These are phyloP conservation scores for Moniliella sp. DNA, from an alignment of 1,284 basidiomycete species.

Conservation along the genomic window DNA sequence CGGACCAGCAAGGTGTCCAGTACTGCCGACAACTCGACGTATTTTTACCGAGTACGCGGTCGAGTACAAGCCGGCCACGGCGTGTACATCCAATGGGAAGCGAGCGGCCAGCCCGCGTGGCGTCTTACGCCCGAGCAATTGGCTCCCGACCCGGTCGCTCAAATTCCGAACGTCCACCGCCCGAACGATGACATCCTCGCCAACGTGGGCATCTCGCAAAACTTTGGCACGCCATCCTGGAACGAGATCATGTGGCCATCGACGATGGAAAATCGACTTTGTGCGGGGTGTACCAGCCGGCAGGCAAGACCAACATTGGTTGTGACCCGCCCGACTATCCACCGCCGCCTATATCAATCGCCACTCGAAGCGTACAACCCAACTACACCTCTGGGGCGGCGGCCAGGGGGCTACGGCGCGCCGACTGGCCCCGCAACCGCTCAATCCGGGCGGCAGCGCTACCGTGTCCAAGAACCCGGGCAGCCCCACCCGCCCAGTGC, in stretches of 20 bases:
- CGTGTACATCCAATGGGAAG: too few relatives aligned
- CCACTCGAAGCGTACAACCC: conserved; percentile 23
- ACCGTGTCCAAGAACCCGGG: conserved; percentile 3
- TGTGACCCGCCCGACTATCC: conserved; percentile 35
- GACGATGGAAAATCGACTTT: conserved; percentile 13
- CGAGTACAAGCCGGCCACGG: too few relatives aligned
- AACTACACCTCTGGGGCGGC: conserved; percentile 21
- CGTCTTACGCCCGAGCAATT: too few relatives aligned
- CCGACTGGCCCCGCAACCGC: conserved; percentile 9
- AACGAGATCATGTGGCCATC: conserved; percentile 9
- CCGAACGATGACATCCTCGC: too few relatives aligned
- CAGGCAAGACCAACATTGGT: conserved; percentile 12
- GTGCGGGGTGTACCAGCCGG: not conserved
- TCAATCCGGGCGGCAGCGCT: conserved; percentile 9
- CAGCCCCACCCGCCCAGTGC: conserved; percentile 2
- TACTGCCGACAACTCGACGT: conserved; percentile 3
- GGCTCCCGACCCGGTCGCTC: too few relatives aligned
- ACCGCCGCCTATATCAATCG: conserved; percentile 26
- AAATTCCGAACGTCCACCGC: too few relatives aligned
- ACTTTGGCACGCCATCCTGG: conserved; percentile 6
- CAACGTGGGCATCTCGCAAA: too few relatives aligned
- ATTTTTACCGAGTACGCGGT: too few relatives aligned
- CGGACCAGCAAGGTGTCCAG: conserved; percentile 19
- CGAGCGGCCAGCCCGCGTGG: too few relatives aligned
- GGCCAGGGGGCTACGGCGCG: conserved; percentile 9